Evolutionary conservation across 768 basidiomycete species (phyloP), one percentile per base, ranked within the genome.

Genomic region (Leccinum truebloodii): DNA sequence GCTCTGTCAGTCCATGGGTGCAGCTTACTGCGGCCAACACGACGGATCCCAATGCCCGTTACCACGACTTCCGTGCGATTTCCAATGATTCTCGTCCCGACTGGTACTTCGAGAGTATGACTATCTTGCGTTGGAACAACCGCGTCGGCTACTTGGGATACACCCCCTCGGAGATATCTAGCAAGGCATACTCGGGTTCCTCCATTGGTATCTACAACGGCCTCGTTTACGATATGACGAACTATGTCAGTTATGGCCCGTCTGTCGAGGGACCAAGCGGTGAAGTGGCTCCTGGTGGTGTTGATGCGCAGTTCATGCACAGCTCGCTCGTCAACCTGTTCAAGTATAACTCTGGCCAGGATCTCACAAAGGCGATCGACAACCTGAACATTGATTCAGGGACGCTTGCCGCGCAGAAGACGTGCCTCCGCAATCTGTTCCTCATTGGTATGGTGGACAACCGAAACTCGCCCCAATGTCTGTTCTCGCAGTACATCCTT

Each of bases 91-190:
- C 90, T 0, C 86, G 97, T 9, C 96, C 97, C 0, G 97, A 99
- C 71, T 99, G 97, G 97, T 99, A 98, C 74, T 95, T 91, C 65
- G 92, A 98, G 77, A 81, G 80, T 60, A 98, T 99, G 97, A 90
- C 92, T 3, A 74, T 84, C 70, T 89, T 99, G 89, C 90, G 97
- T 7, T 97, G 89, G 80, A 88, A 86, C 58, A 86, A 86, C 66
- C 90, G 97, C 41, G 84, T 87, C 46, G 97, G 97, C 0, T 98
- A 95, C 71, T 69, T 96, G 55, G 96, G 95, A 0, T 89, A 85
- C 70, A 91, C 91, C 0, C 86, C 88, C 16, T 84, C 84, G 68
- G 86, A 89, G 61, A 84, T 97, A 70, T 81, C 78, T 66, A 85
- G 82, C 64, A 84, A 87, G 81, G 92, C 92, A 0, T 82, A 73